Evolutionary conservation across 2,329 filamentous ascomycete genomes (phyloP).

Genomic region (Fusarium transvaalense): DNA sequence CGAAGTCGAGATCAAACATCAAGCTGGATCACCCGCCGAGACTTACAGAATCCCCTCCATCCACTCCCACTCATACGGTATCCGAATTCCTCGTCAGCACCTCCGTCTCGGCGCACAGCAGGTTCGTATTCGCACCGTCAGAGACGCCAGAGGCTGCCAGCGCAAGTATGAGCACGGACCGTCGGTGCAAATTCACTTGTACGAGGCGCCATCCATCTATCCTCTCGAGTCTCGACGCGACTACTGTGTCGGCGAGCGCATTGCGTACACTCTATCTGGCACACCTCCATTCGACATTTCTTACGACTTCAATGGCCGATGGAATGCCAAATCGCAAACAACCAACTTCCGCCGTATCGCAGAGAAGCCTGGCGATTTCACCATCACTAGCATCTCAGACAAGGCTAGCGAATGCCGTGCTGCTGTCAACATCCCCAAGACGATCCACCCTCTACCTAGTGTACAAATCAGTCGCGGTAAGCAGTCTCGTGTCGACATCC

Average conservation of each 20-base stretch:
- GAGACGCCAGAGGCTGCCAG: constrained; percentile 88
- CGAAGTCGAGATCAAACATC: constrained; percentile 93
- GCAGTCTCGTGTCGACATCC: constrained; percentile 88
- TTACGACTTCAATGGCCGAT: constrained; percentile 87
- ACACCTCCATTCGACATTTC: constrained; percentile 92
- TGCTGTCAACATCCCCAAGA: constrained; percentile 80
- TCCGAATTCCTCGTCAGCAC: constrained; percentile 86
- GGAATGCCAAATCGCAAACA: constrained; percentile 82
- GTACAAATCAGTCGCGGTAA: constrained; percentile 90
- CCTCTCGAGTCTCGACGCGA: constrained; percentile 85
- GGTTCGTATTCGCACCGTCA: constrained; percentile 88
- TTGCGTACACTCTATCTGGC: constrained; percentile 91
- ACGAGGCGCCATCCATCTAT: constrained; percentile 91
- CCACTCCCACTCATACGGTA: constrained; percentile 76
- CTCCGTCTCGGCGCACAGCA: constrained; percentile 91
- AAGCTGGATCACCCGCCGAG: constrained; percentile 83
- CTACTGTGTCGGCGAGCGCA: constrained; percentile 95
- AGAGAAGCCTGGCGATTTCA: constrained; percentile 89
- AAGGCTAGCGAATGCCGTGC: constrained; percentile 90
- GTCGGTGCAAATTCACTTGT: constrained; percentile 90
- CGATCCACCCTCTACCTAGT: constrained; percentile 91
- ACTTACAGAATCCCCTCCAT: constrained; percentile 86
- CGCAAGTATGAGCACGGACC: constrained; percentile 79
- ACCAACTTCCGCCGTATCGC: constrained; percentile 94
- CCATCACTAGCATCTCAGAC: constrained; percentile 88